phyloP scores from a whole-genome alignment of 2,329 filamentous ascomycete species.

The Penicillium sp. region DNA sequence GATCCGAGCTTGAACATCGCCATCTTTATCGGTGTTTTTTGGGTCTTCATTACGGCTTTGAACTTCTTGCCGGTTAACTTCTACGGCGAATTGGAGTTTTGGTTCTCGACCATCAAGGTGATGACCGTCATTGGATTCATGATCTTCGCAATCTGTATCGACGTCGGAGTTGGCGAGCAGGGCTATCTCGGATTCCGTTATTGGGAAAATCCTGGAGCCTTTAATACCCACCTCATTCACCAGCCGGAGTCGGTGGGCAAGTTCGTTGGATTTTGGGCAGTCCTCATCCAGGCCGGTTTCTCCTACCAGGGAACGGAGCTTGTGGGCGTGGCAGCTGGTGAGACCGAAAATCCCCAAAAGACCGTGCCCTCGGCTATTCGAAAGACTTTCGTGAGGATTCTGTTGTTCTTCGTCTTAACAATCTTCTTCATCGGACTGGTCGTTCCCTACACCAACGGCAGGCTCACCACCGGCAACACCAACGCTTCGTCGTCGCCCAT shows the following conservation, averaged over 20 bases:
- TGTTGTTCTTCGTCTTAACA: slow-evolving; percentile 52
- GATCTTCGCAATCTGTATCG: slow-evolving; percentile 73
- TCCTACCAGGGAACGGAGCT: slow-evolving; percentile 63
- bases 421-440: slow-evolving; percentile 67
- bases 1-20: slow-evolving; percentile 59
- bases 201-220: slow-evolving; percentile 68
- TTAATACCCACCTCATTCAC: slow-evolving; percentile 62
- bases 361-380: slow-evolving; percentile 69
- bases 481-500: slow-evolving; percentile 36
- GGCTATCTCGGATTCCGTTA: slow-evolving; percentile 73
- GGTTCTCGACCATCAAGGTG: slow-evolving; percentile 74
- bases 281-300: slow-evolving; percentile 45
- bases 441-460: slow-evolving; percentile 60
- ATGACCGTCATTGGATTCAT: slow-evolving; percentile 71
- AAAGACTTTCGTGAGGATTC: slow-evolving; percentile 72
- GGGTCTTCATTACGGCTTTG: slow-evolving; percentile 64
- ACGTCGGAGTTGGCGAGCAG: slow-evolving; percentile 67
- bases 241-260: slow-evolving; percentile 55
- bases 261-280: slow-evolving; percentile 61
- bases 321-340: slow-evolving; percentile 72
- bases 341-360: slow-evolving; percentile 69
- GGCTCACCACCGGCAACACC: slow-evolving; percentile 42
- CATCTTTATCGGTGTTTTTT: slow-evolving; percentile 72
- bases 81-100: slow-evolving; percentile 77
- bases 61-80: slow-evolving; percentile 70